Conservation (phyloP, 1,139 yeast genomes). For the Yamadazyma jaroonii region DNA sequence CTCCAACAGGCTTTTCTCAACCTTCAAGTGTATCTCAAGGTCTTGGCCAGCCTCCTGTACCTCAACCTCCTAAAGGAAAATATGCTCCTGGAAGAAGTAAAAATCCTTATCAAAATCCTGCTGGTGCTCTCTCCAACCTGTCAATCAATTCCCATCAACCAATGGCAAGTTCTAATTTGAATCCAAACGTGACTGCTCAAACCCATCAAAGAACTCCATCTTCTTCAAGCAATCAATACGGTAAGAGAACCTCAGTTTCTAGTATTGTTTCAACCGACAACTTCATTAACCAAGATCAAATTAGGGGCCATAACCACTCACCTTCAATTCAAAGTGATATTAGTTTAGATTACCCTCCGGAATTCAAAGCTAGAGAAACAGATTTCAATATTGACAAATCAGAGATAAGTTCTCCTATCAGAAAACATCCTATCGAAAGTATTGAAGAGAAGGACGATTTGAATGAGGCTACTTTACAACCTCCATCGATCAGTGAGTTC, state of each 20-base stretch:
- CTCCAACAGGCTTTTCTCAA: slow-evolving; percentile 5
- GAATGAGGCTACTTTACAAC: slow-evolving; percentile 2
- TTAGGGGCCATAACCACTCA: slow-evolving; percentile 22
- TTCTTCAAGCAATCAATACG: slow-evolving; percentile 1
- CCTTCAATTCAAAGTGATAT: slow-evolving; percentile 34
- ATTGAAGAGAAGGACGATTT: slow-evolving; percentile 10
- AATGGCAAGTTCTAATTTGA: slow-evolving; percentile 1
- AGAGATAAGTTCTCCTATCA: slow-evolving; percentile 1
- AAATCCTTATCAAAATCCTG: slow-evolving; percentile 13
- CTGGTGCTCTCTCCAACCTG: slow-evolving; percentile 14
- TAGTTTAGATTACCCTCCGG: slow-evolving; percentile 31
- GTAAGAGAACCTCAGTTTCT: slow-evolving; percentile 24
- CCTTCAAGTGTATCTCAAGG: neutral
- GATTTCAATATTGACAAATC: slow-evolving; percentile 6
- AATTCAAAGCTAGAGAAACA: slow-evolving; percentile 22
- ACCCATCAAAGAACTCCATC: neutral
- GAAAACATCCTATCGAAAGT: slow-evolving; percentile 11
- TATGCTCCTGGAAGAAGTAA: slow-evolving; percentile 7
- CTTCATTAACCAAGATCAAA: slow-evolving; percentile 15
- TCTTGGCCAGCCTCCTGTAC: neutral
- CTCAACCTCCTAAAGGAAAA: too few species aligned
- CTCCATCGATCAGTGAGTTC: slow-evolving; percentile 5
- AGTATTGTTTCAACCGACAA: slow-evolving; percentile 25
- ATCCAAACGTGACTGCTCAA: slow-evolving; percentile 1
- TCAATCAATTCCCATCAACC: slow-evolving; percentile 11